Evolutionary conservation across 306 rosid genomes (phyloP).

Genomic region (Cucurbita ficifolia): DNA sequence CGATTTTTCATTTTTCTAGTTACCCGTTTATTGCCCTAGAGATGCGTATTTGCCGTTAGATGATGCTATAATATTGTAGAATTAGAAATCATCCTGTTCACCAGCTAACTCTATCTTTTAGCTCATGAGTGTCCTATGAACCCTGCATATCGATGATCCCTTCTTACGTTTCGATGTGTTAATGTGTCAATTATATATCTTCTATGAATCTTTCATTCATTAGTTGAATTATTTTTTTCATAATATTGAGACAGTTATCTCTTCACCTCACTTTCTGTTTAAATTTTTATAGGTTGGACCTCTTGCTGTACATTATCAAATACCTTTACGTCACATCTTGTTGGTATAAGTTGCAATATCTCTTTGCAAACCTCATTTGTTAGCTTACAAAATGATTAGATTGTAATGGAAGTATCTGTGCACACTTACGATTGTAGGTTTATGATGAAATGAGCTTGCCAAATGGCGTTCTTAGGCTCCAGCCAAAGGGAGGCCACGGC

Average conservation of each 20-base stretch:
- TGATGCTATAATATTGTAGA: too few species aligned
- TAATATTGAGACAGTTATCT: background rate
- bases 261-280: background rate
- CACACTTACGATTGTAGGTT: conserved; percentile 24
- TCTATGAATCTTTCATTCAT: background rate
- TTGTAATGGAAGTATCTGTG: background rate
- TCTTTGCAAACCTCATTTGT: background rate
- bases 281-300: conserved; percentile 57
- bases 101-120: background rate
- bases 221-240: background rate
- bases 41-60: too few species aligned
- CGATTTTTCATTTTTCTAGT: too few species aligned
- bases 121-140: background rate
- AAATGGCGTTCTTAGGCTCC: conserved; percentile 75
- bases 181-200: background rate
- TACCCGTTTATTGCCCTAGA: too few species aligned
- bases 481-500: conserved; percentile 88
- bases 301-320: conserved; percentile 78
- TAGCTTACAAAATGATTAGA: background rate
- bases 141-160: background rate
- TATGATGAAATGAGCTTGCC: conserved; percentile 97
- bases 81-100: background rate
- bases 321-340: conserved; percentile 81
- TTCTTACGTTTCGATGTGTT: background rate
- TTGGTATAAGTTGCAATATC: conserved; percentile 30